Evolutionary conservation across 1,284 basidiomycete species (phyloP).

Genomic region (Afroboletus lepidellus): DNA sequence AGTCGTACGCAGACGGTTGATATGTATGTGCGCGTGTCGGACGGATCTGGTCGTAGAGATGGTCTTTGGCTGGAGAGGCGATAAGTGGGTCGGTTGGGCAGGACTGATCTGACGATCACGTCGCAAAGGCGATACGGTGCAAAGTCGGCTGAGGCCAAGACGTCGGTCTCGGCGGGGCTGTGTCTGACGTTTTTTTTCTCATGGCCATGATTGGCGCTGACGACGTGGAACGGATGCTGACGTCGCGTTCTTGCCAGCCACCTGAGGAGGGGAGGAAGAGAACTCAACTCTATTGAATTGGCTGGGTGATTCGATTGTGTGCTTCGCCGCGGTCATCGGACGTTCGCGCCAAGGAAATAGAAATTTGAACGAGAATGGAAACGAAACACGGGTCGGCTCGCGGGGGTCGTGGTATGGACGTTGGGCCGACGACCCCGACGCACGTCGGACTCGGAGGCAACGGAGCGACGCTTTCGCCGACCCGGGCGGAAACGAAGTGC

Average conservation of each 20-base stretch:
- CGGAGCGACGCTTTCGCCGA: background rate
- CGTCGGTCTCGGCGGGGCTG: background rate
- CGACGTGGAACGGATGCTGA: background rate
- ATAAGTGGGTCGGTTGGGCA: conserved; percentile 4
- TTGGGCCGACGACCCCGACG: background rate
- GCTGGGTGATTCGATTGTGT: background rate
- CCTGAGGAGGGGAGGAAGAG: too few relatives aligned
- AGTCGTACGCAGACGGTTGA: conserved; percentile 9
- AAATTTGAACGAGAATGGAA: background rate
- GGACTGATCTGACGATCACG: conserved; percentile 18
- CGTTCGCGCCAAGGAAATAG: too few relatives aligned
- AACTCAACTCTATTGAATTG: background rate
- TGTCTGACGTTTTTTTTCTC: background rate
- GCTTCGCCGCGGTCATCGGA: background rate
- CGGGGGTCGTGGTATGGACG: background rate
- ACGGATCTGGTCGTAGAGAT: background rate
- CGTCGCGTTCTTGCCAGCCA: background rate
- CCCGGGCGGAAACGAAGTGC: background rate
- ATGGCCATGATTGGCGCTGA: background rate
- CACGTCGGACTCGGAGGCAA: background rate
- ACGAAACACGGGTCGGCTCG: background rate
- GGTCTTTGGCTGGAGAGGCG: background rate
- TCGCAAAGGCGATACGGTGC: conserved; percentile 19
- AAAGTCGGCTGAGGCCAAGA: too few relatives aligned
- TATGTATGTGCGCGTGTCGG: background rate